Evolutionary conservation across 2,329 filamentous ascomycete genomes (phyloP).

Genomic region (Pestalotiopsis sp.): DNA sequence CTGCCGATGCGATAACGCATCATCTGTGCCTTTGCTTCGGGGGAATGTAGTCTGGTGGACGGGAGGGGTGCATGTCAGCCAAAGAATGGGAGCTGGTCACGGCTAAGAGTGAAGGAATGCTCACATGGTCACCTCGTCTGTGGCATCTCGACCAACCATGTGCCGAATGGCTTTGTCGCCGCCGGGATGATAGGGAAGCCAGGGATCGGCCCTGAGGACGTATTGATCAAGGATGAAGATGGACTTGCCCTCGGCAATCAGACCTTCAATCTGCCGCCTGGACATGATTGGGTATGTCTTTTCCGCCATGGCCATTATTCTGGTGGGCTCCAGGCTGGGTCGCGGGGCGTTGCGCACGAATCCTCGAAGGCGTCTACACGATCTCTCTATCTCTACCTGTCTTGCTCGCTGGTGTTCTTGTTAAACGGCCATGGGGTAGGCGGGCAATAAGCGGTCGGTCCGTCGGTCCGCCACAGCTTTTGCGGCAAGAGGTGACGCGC

Average conservation of each 20-base stretch:
- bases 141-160: conserved; percentile 92
- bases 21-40: conserved; percentile 77
- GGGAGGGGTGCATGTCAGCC: conserved; percentile 16
- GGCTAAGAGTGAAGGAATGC: conserved; percentile 36
- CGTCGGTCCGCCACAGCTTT: not conserved
- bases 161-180: conserved; percentile 90
- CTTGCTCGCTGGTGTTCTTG: no score
- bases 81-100: conserved; percentile 10
- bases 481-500: not conserved
- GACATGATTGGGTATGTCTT: conserved; percentile 53
- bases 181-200: conserved; percentile 88
- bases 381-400: not conserved
- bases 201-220: conserved; percentile 86
- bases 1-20: conserved; percentile 80
- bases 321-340: not conserved
- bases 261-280: conserved; percentile 71
- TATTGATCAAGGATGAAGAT: conserved; percentile 81
- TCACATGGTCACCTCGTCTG: conserved; percentile 90
- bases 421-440: not conserved
- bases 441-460: not conserved
- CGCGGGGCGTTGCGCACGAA: not conserved
- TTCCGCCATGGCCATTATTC: conserved; percentile 23
- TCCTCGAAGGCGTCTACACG: not conserved
- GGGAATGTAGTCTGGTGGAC: conserved; percentile 74
- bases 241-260: conserved; percentile 80